Evolutionary conservation across 2,329 filamentous ascomycete genomes (phyloP), one percentile per base, ranked within the genome.

Genomic region (Pseudogymnoascus sp.): DNA sequence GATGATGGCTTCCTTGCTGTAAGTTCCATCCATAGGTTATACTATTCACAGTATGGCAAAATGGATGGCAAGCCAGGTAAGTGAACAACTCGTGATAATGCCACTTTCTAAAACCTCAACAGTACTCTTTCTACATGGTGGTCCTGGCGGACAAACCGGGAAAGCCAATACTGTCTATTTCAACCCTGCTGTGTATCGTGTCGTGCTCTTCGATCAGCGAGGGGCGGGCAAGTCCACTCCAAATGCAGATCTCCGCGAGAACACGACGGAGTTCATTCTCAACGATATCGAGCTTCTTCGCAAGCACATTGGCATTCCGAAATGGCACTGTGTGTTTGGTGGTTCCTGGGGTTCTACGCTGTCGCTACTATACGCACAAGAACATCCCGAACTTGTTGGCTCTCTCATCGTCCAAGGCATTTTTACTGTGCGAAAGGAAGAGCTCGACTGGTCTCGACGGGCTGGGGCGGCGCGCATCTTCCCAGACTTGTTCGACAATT

Each of bases 261-360:
- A 79, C 69, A 79, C 75, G 0, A 79, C 77, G 2, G 73, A 73
- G 70, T 68, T 74, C 61, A 69, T 79, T 0, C 72, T 78, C 2
- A 65, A 71, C n/a, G 78, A 80, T 63, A 75, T 79, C 64, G 77
- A 80, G 63, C 66, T 68, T 1, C 68, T 79, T 1, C 73, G 78
- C 39, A 63, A 70, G 13, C 75, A 78, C 60, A 69, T 79, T 5
- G 60, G 69, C 0, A 74, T 79, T 31, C 40, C 66, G 6, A 77
- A 77, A 66, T 79, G 77, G 78, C 71, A 74, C 37, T 61, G 74
- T 41, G 74, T 80, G 3, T 80, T 79, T 63, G 78, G 78, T 39
- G 77, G 77, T 1, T 79, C 77, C 1, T 79, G 78, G 78, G 78
- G 78, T 35, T 76, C 75, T 3, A 77, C 77, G 0, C 71, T 80